Base-by-base conservation (phyloP, 305 asterid species). In the Fraxinus baroniana region DNA sequence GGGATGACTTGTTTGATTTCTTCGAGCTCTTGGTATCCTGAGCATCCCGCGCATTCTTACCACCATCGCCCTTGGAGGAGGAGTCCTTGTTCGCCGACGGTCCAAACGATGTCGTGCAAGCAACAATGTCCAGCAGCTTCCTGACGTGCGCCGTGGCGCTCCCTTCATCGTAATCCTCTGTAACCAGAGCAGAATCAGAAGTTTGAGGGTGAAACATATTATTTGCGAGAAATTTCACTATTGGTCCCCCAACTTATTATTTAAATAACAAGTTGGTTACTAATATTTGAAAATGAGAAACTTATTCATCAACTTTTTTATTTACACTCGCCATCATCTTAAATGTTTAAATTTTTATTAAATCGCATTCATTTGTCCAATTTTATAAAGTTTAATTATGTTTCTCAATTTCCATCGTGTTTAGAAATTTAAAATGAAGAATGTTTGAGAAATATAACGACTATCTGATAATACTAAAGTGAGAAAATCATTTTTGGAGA, bases 101-200 rank as follows among this genome's bases (percentile, higher is more conserved):
- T 80, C 99, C 99, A 66, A 93, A 94, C 33, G 92, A 87, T 89
- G 97, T 89, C 82, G 99, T 96, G 84, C 97, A 92, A 73, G 97
- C 93, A 37, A 94, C 92, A 78, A 94, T 86, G 74, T 96, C 99
- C 74, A 93, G 89, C 85, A 96, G 87, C 90, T 97, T 83, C 82
- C 97, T 84, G 68, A 93, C 94, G 91, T 96, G 99, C 89, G 97
- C 97, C 84, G 93, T 86, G 86, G 98, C 97, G 92, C 90, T 84
- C 79, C 87, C 91, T 80, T 91, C 97, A 33, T 92, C 91, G 89
- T 96, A 96, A 78, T 92, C 95, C 98, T 96, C 99, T 96, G 93
- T 77, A 39, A 80, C 35, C 36, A 26, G 7, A 66, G 74, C 28
- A 57, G 28, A 57, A 57, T 57, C 68, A 4, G 3, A 44, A 44